A percentile compares a stretch with the other conserved stretches of the same genome.
Evolutionary conservation across 2,329 filamentous ascomycete species (phyloP).

Genomic region (Fusarium praegraminearum): DNA sequence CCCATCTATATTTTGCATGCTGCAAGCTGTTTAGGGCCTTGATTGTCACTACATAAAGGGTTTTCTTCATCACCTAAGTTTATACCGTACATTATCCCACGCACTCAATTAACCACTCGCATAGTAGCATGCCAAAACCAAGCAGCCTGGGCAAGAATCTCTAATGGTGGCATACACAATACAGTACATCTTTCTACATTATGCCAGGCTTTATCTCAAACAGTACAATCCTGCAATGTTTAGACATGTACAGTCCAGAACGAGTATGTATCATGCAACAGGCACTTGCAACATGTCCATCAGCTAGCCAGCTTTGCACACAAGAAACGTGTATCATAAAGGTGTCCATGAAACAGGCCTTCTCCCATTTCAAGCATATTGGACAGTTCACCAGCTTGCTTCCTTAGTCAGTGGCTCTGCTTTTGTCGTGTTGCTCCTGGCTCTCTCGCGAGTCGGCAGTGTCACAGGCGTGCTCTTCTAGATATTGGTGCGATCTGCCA

Average conservation of each 20-base stretch:
- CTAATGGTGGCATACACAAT: not conserved
- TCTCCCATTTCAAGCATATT: too few species aligned
- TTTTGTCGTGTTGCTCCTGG: not conserved
- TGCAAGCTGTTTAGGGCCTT: not conserved
- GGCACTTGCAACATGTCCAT: not conserved
- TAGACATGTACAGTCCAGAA: not conserved
- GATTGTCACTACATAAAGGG: not conserved
- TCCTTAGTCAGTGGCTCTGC: not conserved
- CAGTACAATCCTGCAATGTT: not conserved
- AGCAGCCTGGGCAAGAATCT: not conserved
- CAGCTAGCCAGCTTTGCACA: not conserved
- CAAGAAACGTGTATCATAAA: not conserved
- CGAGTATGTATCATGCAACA: not conserved
- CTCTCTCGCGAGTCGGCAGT: not conserved
- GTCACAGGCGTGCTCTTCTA: conserved; percentile 13
- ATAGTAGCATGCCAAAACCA: not conserved
- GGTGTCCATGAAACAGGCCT: not conserved
- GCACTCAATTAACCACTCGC: not conserved
- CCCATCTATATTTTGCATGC: not conserved
- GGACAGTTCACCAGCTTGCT: not conserved
- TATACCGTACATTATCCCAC: not conserved
- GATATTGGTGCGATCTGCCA: conserved; percentile 27
- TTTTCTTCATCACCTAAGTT: not conserved
- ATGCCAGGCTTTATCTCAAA: not conserved
- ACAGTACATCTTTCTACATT: not conserved